Percentiles rank a stretch among this genome's conserved stretches.
These are phyloP conservation scores for Clarireedia sp. DNA, from an alignment of 2,329 filamentous ascomycete species.

Conservation along the genomic window DNA sequence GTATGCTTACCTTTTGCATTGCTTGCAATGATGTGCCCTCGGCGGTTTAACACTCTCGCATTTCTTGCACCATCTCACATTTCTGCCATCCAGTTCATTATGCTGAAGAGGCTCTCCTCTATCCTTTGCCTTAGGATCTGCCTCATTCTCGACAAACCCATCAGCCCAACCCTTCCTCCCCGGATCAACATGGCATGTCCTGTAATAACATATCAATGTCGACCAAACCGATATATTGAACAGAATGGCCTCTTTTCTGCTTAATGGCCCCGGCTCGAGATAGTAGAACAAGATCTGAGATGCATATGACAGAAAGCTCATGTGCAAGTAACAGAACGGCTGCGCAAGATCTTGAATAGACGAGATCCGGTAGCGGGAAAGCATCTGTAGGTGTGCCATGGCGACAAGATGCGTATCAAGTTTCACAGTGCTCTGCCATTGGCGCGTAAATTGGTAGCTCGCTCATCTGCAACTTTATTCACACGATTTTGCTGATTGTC, in stretches of 20 bases:
- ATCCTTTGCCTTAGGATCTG: not conserved
- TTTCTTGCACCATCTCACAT: constrained; percentile 62
- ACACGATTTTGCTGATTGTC: too few species aligned
- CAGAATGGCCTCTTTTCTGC: constrained; percentile 44
- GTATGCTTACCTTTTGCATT: constrained; percentile 50
- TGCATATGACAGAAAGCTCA: constrained; percentile 61
- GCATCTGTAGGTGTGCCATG: not conserved
- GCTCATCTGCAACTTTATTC: too few species aligned
- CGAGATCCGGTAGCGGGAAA: constrained; percentile 3
- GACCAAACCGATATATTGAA: constrained; percentile 56
- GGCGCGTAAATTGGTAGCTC: too few species aligned
- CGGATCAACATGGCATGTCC: constrained; percentile 48
- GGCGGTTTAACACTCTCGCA: constrained; percentile 68
- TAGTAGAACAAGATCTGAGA: constrained; percentile 64
- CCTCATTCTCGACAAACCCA: constrained; percentile 5
- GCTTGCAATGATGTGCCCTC: constrained; percentile 73
- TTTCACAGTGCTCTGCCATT: too few species aligned
- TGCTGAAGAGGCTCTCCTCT: not conserved
- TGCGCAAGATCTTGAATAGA: constrained; percentile 46
- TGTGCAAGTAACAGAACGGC: constrained; percentile 58
- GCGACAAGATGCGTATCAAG: not conserved
- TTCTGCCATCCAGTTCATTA: constrained; percentile 19
- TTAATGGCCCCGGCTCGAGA: constrained; percentile 53
- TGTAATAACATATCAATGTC: constrained; percentile 49
- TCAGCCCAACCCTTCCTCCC: constrained; percentile 40